Evolutionary conservation across 176 grass and related monocot genomes (phyloP), one percentile per base, ranked within the genome.

Genomic region (Bromus sterilis): DNA sequence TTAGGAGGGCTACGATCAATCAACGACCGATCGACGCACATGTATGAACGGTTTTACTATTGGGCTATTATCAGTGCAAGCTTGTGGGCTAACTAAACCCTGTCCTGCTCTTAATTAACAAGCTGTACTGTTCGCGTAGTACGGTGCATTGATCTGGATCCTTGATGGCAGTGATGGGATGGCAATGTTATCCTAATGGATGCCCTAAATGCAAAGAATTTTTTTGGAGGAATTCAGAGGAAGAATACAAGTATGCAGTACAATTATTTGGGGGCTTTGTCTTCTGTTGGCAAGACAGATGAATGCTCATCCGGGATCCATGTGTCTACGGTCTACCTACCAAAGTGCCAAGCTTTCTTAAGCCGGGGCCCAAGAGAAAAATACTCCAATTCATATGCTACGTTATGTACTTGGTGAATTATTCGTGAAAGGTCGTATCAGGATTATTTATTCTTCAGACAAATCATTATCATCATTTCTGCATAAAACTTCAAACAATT

Each of bases 181-280:
- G 44, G 65, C 78, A 6, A 7, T 35, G 21, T 81, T 85, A 72
- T 78, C 63, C 78, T 71, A 71, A 44, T 53, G 49, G 42, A 53
- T 58, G 68, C n/a, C n/a, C n/a, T n/a, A n/a, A n/a, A n/a, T n/a
- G n/a, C n/a, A n/a, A n/a, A n/a, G n/a, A n/a, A n/a, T n/a, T n/a
- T n/a, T n/a, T n/a, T n/a, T n/a, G n/a, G n/a, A 9, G 1, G 11
- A 13, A 14, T 46, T 20, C 44, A 72, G 25, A 10, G 68, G 43
- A 30, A 28, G 40, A 72, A 46, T 68, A 37, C 65, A 68, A 24
- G 21, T 40, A 68, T 40, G 49, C 77, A 51, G 26, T 23, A 36
- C 78, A 42, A 82, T 66, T 66, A 78, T 89, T 74, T 57, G 72
- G 74, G 32, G 55, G 64, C 55, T 81, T 81, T 89, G 42, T 53